Evolutionary conservation across 208 protist species (phyloP).

Genomic region (Acanthamoeba sp.): DNA sequence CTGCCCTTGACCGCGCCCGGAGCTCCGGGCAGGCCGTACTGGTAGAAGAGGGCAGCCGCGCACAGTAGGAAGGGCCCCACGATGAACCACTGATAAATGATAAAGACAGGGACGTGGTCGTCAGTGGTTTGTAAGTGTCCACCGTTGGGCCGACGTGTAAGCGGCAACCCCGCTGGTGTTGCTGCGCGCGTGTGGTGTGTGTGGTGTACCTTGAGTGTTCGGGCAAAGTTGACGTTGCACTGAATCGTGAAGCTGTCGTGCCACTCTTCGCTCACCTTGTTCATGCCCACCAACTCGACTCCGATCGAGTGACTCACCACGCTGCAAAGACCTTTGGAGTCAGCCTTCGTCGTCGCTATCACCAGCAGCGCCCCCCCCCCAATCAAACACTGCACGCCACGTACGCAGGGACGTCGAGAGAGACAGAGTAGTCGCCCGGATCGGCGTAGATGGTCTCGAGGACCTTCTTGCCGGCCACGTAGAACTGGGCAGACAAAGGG

Average conservation of each 20-base stretch:
- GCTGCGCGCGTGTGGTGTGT: too few relatives aligned
- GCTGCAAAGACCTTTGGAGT: not conserved
- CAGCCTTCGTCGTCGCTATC: not conserved
- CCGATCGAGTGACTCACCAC: not conserved
- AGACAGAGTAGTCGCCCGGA: not conserved
- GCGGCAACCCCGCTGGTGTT: too few relatives aligned
- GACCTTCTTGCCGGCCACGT: slow-evolving; percentile 21
- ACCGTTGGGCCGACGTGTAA: not conserved
- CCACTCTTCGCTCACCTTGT: slow-evolving; percentile 38
- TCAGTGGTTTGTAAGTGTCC: not conserved
- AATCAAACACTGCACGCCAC: too few relatives aligned
- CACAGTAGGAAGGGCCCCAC: slow-evolving; percentile 26
- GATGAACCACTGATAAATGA: not conserved
- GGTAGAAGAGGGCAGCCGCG: not conserved
- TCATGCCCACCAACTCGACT: slow-evolving; percentile 28
- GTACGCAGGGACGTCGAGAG: not conserved
- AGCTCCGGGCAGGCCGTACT: not conserved
- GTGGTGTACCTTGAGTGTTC: not conserved
- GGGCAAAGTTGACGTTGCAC: not conserved
- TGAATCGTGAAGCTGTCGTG: slow-evolving; percentile 46
- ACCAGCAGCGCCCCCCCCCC: too few relatives aligned
- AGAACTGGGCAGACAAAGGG: not conserved
- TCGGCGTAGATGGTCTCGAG: not conserved
- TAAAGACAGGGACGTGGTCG: not conserved
- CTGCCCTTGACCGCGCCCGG: not conserved